Evolutionary conservation across 148 eudicot species (phyloP).

Genomic region (Fagopyrum tataricum): DNA sequence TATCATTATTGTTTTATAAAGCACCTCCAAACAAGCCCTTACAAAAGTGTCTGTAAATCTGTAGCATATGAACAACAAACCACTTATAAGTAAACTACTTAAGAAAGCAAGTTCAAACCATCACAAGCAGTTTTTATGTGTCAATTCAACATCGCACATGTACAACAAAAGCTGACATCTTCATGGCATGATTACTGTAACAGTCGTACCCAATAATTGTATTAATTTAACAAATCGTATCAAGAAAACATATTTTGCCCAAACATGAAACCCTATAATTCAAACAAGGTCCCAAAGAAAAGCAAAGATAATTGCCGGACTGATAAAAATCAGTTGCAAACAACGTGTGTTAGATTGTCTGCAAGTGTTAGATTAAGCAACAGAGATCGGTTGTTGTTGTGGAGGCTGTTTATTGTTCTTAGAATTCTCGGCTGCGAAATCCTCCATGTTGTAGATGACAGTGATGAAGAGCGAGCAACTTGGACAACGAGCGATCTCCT

Average conservation of each 20-base stretch:
- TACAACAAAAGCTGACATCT: background rate
- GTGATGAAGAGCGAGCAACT: conserved; percentile 90
- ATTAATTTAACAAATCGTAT: background rate
- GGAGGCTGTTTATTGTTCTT: conserved; percentile 33
- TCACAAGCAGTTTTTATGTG: background rate
- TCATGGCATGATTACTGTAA: too few species aligned
- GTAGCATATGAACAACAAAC: background rate
- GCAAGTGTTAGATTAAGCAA: too few species aligned
- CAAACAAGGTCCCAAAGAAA: background rate
- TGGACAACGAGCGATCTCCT: conserved; percentile 91
- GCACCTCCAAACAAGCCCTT: too few species aligned
- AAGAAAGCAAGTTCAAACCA: background rate
- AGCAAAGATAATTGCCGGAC: too few species aligned
- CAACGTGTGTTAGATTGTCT: background rate
- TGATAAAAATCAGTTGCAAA: too few species aligned
- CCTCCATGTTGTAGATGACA: conserved; percentile 74
- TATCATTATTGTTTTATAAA: too few species aligned
- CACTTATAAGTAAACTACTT: background rate
- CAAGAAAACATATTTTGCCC: background rate
- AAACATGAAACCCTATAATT: conserved; percentile 6
- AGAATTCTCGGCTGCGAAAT: conserved; percentile 34
- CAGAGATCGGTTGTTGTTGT: conserved; percentile 51
- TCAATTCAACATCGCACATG: background rate
- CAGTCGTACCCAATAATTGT: background rate
- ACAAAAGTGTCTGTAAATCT: too few species aligned